Evolutionary conservation across 2,329 filamentous ascomycete genomes (phyloP), one percentile per base, ranked within the genome.

Genomic region (Calonectria montana): DNA sequence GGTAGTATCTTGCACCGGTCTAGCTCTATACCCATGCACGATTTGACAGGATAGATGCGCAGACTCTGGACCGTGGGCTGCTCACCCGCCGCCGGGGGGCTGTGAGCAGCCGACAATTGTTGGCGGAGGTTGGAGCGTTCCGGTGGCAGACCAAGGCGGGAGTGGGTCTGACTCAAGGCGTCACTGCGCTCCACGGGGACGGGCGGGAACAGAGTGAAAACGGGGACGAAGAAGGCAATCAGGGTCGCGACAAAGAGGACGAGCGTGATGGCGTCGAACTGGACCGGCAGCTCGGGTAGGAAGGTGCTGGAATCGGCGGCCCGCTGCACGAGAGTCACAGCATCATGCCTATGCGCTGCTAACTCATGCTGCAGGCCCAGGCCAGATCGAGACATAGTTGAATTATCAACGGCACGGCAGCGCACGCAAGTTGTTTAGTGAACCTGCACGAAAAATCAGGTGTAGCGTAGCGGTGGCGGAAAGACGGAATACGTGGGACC

Each of bases 41-140:
- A 94, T 84, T 97, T 96, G 81, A 98, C 85, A 1, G 96, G 95
- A 82, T 97, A 96, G 71, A 95, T 89, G 84, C 92, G 92, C 64
- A 97, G 86, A 67, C 93, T 94, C 81, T 94, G 83, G 64, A 89
- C 81, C 23, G 67, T 72, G 69, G 78, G 62, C 39, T 70, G 41
- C 75, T 77, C 69, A 59, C 73, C 72, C 10, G 78, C 72, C 10
- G 78, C 69, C 37, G 76, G 75, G 27, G 73, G 63, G 55, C 73
- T 70, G 47, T 78, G 78, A 57, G 69, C 69, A 37, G 73, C 67
- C 41, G 75, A 77, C 64, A 73, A 64, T 67, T 81, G 80, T 55
- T 76, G 65, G 43, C 74, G 77, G 61, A 87, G 80, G 48, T 84
- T 85, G 78, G 84, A 86, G 73, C 81, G 78, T 27, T 79, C 73